Evolutionary conservation across 352 stramenopile species (phyloP).

Genomic region (Chrysophaeum taylorii): DNA sequence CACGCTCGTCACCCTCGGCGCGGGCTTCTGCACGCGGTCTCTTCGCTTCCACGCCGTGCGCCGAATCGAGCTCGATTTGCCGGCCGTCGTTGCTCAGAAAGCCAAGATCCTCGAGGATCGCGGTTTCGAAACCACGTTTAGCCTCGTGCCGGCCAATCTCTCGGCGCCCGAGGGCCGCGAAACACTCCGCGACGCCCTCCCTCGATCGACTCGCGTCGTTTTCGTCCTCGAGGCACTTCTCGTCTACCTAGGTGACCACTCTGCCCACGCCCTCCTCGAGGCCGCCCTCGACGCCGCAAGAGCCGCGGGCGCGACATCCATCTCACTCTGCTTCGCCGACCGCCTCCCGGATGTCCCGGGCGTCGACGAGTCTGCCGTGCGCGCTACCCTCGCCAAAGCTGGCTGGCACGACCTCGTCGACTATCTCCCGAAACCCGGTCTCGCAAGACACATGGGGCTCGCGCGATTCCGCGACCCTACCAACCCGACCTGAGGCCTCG

Average conservation of each 20-base stretch:
- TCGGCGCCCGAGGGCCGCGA: background rate
- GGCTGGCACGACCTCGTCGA: background rate
- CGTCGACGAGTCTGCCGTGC: background rate
- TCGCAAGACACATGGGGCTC: constrained; percentile 9
- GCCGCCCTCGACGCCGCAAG: background rate
- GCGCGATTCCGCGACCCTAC: too few relatives aligned
- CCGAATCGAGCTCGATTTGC: background rate
- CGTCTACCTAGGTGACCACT: background rate
- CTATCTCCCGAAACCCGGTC: constrained; percentile 6
- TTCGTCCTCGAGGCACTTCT: constrained; percentile 10
- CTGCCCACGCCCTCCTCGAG: background rate
- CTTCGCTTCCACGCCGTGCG: background rate
- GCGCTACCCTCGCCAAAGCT: background rate
- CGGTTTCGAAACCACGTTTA: background rate
- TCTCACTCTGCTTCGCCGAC: constrained; percentile 11
- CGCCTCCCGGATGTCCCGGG: background rate
- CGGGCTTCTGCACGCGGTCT: background rate
- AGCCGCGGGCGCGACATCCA: background rate
- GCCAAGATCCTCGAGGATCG: background rate
- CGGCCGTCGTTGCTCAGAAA: background rate
- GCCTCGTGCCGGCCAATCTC: background rate
- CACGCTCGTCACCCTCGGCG: background rate
- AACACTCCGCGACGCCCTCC: background rate
- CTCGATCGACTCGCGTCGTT: background rate
- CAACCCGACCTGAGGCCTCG: too few relatives aligned